Evolutionary conservation across 352 stramenopile genomes (phyloP), one percentile per base, ranked within the genome.

Genomic region (Globisporangium nodosum): DNA sequence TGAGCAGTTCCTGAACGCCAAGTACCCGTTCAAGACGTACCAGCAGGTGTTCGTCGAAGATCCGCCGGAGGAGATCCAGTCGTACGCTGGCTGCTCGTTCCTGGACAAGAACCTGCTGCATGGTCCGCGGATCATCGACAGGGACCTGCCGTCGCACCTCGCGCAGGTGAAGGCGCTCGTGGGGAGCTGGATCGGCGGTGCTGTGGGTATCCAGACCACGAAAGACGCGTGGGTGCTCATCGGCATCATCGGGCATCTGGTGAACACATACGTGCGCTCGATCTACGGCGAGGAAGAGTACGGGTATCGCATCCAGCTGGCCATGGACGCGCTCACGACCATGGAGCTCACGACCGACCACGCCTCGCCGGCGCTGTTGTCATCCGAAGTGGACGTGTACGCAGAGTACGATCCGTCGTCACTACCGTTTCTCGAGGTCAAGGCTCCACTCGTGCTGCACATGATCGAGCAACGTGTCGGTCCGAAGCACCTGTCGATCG

Each of bases 1-100:
- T 68, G 82, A 94, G 61, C 70, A 74, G 27, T 79, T 70, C 33
- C 62, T 94, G 40, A 87, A 85, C 30, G 65, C 72, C 18, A 72
- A 71, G 60, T 94, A 92, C 52, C 85, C 85, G 52, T 92, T 92
- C 64, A 89, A 90, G 62, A 92, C 81, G 42, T 94, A 94, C 60
- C 76, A 91, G 69, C 85, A 94, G 52, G 81, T 94, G 39, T 94
- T 92, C 68, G 81, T 94, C 5, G 82, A 94, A 54, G 85, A 94
- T 50, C 75, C 85, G 2, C 81, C 85, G 0, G 81, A 92, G 54
- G 69, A 91, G 49, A 49, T 88, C 49, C 78, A 90, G 49, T 83
- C 77, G 49, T 85, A 84, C 60, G 82, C 79, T 0, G 82, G 82
- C 16, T 75, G 69, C 31, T 80, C 82, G 12, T 77, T 92, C 40